phyloP scores from a whole-genome alignment of 768 basidiomycete genomes.

The Ramaria sp. region DNA sequence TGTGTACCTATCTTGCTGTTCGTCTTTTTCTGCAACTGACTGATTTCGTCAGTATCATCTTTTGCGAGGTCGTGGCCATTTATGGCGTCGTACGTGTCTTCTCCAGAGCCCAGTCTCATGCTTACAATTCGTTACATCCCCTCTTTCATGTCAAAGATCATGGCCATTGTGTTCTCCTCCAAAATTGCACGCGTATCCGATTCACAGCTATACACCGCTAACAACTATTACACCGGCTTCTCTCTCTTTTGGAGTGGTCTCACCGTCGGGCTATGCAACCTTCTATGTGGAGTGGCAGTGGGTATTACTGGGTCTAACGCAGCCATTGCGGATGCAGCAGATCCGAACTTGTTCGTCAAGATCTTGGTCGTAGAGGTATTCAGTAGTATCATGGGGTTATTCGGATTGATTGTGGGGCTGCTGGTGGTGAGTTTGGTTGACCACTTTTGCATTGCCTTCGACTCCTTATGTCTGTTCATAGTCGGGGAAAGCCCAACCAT shows the following conservation, averaged over 20 bases:
- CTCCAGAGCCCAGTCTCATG: not conserved
- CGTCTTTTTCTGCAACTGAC: not conserved
- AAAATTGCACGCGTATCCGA: slow-evolving; percentile 59
- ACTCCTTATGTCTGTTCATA: slow-evolving; percentile 50
- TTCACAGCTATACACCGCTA: slow-evolving; percentile 61
- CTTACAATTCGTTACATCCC: not conserved
- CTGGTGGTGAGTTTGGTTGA: not conserved
- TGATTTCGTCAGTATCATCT: slow-evolving; percentile 69
- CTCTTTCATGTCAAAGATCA: slow-evolving; percentile 45
- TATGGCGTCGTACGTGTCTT: slow-evolving; percentile 73
- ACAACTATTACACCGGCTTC: slow-evolving; percentile 94
- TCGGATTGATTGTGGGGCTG: slow-evolving; percentile 76
- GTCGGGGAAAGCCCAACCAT: slow-evolving; percentile 55
- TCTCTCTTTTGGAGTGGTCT: slow-evolving; percentile 96
- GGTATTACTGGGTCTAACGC: slow-evolving; percentile 94
- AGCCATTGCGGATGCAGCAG: slow-evolving; percentile 89
- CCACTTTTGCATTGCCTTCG: not conserved
- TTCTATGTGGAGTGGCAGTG: slow-evolving; percentile 89
- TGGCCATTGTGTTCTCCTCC: slow-evolving; percentile 90
- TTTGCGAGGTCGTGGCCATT: slow-evolving; percentile 99
- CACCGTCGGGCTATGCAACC: slow-evolving; percentile 88
- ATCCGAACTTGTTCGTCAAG: slow-evolving; percentile 91
- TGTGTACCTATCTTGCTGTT: slow-evolving; percentile 22
- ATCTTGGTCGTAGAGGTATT: slow-evolving; percentile 95
- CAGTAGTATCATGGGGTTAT: slow-evolving; percentile 82